phyloP scores from a whole-genome alignment of 2,329 filamentous ascomycete species.

The Ophiostoma montium region DNA sequence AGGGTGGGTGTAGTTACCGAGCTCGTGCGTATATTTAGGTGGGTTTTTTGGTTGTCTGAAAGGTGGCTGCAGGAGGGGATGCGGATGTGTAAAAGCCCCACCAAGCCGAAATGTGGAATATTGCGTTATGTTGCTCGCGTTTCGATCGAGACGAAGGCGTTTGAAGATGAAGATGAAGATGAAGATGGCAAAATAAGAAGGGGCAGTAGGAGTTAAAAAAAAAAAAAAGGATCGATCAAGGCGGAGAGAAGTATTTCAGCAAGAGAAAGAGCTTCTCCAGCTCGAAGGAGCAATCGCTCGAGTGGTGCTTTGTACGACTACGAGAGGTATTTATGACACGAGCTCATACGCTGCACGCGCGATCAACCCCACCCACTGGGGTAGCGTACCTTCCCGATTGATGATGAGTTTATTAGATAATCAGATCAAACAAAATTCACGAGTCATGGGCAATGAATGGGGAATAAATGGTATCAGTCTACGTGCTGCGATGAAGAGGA shows the following conservation, averaged over 20 bases:
- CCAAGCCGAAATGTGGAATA: slow-evolving; percentile 8
- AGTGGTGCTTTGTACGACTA: slow-evolving; percentile 1
- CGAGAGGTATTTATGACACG: not conserved
- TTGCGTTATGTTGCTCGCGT: slow-evolving; percentile 2
- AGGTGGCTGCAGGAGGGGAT: slow-evolving; percentile 5
- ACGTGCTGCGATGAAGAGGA: too few relatives aligned
- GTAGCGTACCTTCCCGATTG: not conserved
- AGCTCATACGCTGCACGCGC: slow-evolving; percentile 2
- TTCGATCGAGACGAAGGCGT: not conserved
- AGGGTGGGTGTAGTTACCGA: slow-evolving; percentile 7
- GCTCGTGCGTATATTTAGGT: slow-evolving; percentile 10
- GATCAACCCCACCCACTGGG: not conserved
- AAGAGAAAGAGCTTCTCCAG: too few relatives aligned
- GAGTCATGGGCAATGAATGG: not conserved
- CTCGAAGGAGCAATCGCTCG: not conserved
- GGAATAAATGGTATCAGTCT: not conserved
- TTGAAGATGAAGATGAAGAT: not conserved
- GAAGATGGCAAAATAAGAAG: too few relatives aligned
- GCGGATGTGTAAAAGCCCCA: slow-evolving; percentile 8
- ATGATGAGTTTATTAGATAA: not conserved
- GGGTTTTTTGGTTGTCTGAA: not conserved
- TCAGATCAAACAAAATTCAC: slow-evolving; percentile 1
- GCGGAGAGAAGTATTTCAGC: too few relatives aligned
- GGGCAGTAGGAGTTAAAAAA: not conserved
- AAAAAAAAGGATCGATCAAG: too few relatives aligned